Evolutionary conservation across 257 asterid species (phyloP), one percentile per base, ranked within the genome.

Genomic region (Lavandula angustifolia): DNA sequence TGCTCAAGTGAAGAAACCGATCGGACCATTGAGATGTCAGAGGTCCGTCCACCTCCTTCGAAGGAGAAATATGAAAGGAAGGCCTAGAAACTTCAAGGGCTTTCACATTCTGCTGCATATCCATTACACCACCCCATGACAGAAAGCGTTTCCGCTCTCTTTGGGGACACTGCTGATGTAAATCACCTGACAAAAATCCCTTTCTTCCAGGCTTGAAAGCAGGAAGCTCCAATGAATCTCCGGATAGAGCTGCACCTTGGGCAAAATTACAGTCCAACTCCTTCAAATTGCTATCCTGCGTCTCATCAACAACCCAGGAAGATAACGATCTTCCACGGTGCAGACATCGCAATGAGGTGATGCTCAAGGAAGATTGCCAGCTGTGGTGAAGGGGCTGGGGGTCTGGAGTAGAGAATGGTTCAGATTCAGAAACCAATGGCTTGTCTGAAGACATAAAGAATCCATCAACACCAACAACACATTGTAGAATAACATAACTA

Each of bases 111-210:
- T 68, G 77, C 67, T 44, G 80, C 67, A 76, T 73, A 78, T 89
- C 97, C 87, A 82, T 73, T n/a, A 59, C 81, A 86, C 96, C 94
- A 56, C 97, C 95, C 97, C 97, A 85, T 64, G 97, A 82, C 55
- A 85, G 92, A 75, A 80, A 69, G 61, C 87, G 85, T 73, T 72
- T 81, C 65, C 88, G 82, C 82, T 74, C 84, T 48, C 78, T 64
- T 16, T 57, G 82, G 78, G 90, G 76, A 69, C 82, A 74, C 76
- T 80, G 76, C 49, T 70, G 50, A 62, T 50, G 68, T 61, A 80
- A 80, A 74, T 76, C 86, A 6, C 80, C 81, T 0, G 84, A 83
- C 60, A 68, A 57, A 68, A 71, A 75, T 66, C 71, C 75, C 70
- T 76, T 80, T 60, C 75, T 70, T 59, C 65, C 68, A 10, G 60